A percentile compares a stretch with the other conserved stretches of the same genome.
Conservation (phyloP, 495 filamentous ascomycete genomes). For the Neurospora hispaniola region DNA sequence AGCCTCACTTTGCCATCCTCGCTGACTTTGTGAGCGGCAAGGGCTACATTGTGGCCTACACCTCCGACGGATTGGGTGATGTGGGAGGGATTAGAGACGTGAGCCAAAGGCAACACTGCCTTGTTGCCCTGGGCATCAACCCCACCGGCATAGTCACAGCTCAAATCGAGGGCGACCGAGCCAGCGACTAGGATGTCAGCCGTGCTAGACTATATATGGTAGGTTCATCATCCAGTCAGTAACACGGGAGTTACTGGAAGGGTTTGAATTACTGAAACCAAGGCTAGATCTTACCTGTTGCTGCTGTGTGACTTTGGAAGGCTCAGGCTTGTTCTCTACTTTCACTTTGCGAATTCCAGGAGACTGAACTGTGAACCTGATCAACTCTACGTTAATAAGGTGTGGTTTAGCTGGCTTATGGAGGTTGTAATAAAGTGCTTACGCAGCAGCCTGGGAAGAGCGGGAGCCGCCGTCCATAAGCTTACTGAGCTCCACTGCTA, state of each 20-base stretch:
- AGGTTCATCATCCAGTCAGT: background rate
- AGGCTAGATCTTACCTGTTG: background rate
- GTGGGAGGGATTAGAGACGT: constrained; percentile 78
- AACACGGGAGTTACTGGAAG: background rate
- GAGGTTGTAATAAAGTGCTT: background rate
- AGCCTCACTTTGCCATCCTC: constrained; percentile 43
- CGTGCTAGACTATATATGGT: background rate
- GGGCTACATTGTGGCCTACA: constrained; percentile 89
- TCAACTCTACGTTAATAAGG: background rate
- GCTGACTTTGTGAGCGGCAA: constrained; percentile 53
- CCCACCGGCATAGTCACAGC: constrained; percentile 55
- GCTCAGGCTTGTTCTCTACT: background rate
- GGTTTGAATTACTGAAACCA: background rate
- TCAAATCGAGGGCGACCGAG: constrained; percentile 76
- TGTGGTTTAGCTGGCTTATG: background rate
- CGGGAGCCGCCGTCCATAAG: constrained; percentile 24
- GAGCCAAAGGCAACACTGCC: constrained; percentile 38
- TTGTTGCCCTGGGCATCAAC: constrained; percentile 5
- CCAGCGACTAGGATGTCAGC: constrained; percentile 77
- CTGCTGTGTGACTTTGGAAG: background rate
- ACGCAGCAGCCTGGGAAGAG: background rate
- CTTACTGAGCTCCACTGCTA: constrained; percentile 66
- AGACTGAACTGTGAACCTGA: background rate
- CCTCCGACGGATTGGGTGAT: constrained; percentile 80
- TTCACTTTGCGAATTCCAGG: background rate